Percentiles rank a stretch among this genome's conserved stretches.
Conservation (phyloP, 192 early-diverging fungal species). For the Diversispora eburnea region DNA sequence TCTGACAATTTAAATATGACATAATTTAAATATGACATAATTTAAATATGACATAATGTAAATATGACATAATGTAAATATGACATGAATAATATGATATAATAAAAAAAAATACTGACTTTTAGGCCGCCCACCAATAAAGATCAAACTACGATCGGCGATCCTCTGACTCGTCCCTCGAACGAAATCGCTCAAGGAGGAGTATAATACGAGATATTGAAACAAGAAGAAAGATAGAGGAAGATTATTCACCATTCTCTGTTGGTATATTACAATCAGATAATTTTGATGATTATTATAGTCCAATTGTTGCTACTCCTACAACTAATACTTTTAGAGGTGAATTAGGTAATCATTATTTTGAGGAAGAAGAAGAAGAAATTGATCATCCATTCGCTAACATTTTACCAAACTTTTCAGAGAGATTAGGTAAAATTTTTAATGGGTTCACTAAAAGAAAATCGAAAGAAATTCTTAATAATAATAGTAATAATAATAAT, state of each 20-base stretch:
- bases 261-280: slow-evolving; percentile 11
- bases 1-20: neutral
- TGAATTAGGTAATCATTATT: too few relatives aligned
- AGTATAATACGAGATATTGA: slow-evolving; percentile 16
- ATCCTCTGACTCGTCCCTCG: neutral
- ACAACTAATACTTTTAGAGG: too few relatives aligned
- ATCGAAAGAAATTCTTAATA: too few relatives aligned
- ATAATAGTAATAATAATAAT: too few relatives aligned
- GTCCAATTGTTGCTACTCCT: neutral
- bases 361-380: slow-evolving; percentile 14
- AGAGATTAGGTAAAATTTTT: slow-evolving; percentile 11
- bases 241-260: slow-evolving; percentile 25
- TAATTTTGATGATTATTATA: slow-evolving; percentile 15
- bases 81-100: neutral
- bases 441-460: neutral
- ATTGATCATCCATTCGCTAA: slow-evolving; percentile 23
- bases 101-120: slow-evolving; percentile 27
- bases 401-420: slow-evolving; percentile 26
- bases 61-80: neutral
- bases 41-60: neutral
- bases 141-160: slow-evolving; percentile 18
- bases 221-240: neutral
- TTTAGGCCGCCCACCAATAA: slow-evolving; percentile 22
- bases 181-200: neutral
- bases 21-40: neutral